Conservation (phyloP, 129 eudicot genomes). For the Flaveria linearis region DNA sequence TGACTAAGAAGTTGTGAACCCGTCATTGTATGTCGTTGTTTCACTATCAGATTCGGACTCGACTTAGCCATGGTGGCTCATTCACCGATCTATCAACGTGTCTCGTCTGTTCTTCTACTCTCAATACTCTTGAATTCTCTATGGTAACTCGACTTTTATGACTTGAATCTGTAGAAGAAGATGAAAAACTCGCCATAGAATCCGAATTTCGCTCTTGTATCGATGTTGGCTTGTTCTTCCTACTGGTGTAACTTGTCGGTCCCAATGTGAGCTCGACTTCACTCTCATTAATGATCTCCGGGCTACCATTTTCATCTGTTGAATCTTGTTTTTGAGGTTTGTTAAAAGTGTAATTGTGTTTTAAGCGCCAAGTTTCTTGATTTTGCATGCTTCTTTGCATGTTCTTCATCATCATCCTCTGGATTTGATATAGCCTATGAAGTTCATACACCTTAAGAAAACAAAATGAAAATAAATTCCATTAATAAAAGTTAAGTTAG, state of each 20-base stretch:
- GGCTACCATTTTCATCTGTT: not conserved
- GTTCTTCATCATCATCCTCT: constrained; percentile 30
- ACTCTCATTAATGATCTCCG: constrained; percentile 28
- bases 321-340: constrained; percentile 10
- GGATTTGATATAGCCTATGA: constrained; percentile 36
- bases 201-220: constrained; percentile 8
- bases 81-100: constrained; percentile 27
- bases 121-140: constrained; percentile 23
- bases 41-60: constrained; percentile 18
- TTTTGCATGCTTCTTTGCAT: constrained; percentile 34
- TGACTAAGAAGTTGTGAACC: too few species aligned
- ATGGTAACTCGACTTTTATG: constrained; percentile 21
- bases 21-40: not conserved
- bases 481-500: not conserved
- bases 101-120: constrained; percentile 14
- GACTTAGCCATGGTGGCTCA: constrained; percentile 22
- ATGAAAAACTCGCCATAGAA: constrained; percentile 35
- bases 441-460: constrained; percentile 33
- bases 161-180: constrained; percentile 34
- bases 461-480: not conserved
- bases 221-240: constrained; percentile 13
- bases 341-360: constrained; percentile 14
- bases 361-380: constrained; percentile 31
- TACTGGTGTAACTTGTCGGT: constrained; percentile 26
- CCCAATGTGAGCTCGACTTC: constrained; percentile 45